These are phyloP conservation scores for Collybiopsis luxurians DNA, from an alignment of 768 basidiomycete species.

Conservation along the genomic window DNA sequence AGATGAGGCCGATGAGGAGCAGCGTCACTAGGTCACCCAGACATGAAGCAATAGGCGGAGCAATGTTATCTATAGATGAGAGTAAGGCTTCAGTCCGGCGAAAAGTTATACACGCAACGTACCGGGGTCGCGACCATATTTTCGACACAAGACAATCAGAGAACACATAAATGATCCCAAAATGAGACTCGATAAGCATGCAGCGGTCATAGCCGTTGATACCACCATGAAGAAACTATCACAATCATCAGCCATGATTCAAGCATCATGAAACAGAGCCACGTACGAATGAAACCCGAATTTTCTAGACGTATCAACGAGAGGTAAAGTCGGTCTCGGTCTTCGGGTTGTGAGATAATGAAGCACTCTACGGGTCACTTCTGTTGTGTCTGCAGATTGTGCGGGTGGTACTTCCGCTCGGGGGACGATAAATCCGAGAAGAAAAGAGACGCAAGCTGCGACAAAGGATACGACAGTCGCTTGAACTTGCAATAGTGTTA, in stretches of 20 bases:
- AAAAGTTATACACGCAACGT: slow-evolving; percentile 13
- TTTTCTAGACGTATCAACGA: slow-evolving; percentile 26
- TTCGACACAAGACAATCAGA: slow-evolving; percentile 76
- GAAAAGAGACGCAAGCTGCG: slow-evolving; percentile 74
- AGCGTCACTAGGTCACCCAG: slow-evolving; percentile 93
- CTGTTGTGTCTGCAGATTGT: slow-evolving; percentile 8
- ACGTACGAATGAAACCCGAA: slow-evolving; percentile 39
- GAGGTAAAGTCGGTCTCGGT: slow-evolving; percentile 20
- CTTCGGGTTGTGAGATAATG: slow-evolving; percentile 12
- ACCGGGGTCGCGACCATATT: slow-evolving; percentile 83
- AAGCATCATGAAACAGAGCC: not conserved
- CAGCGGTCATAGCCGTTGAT: slow-evolving; percentile 75
- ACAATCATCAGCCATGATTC: not conserved
- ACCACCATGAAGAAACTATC: slow-evolving; percentile 74
- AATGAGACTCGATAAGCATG: slow-evolving; percentile 71
- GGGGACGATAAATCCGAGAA: slow-evolving; percentile 66
- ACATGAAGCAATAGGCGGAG: slow-evolving; percentile 89
- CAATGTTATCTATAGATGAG: slow-evolving; percentile 76
- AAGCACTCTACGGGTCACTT: not conserved
- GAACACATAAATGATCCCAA: slow-evolving; percentile 93
- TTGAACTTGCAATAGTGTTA: slow-evolving; percentile 89
- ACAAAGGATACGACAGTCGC: slow-evolving; percentile 86
- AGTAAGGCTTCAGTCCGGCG: not conserved
- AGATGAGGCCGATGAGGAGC: slow-evolving; percentile 72
- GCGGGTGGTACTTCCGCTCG: slow-evolving; percentile 15